phyloP scores from a whole-genome alignment of 2,329 filamentous ascomycete species.

The Sporothrix humicola region DNA sequence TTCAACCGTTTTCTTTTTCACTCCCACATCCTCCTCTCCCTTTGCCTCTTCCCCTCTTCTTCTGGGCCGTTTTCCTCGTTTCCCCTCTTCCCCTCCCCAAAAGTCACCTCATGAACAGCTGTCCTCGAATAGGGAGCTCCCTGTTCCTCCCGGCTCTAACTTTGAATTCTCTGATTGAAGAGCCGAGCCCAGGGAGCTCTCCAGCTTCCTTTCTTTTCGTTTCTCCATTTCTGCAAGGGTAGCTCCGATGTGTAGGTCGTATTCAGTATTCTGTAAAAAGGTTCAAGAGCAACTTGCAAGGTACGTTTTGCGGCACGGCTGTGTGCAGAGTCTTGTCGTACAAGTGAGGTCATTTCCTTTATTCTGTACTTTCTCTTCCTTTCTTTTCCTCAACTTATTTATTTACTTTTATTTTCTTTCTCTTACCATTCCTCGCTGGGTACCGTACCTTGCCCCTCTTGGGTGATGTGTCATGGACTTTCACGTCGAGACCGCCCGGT shows the following conservation, averaged over 20 bases:
- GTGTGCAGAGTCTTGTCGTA: not conserved
- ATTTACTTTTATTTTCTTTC: not conserved
- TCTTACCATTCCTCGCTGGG: not conserved
- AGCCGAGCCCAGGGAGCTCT: not conserved
- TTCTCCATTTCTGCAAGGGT: conserved; percentile 13
- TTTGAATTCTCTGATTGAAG: not conserved
- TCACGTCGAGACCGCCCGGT: not conserved
- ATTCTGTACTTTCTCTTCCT: not conserved
- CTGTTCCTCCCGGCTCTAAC: conserved; percentile 1
- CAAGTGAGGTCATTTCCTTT: conserved; percentile 20
- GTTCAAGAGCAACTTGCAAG: not conserved
- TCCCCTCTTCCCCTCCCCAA: not conserved
- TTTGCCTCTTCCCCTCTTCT: not conserved
- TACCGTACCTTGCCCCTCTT: conserved; percentile 12
- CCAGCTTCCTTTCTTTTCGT: not conserved
- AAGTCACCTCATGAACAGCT: not conserved
- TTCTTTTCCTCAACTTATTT: not conserved
- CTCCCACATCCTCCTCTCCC: not conserved
- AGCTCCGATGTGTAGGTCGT: not conserved
- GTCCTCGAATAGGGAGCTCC: conserved; percentile 28
- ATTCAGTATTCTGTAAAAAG: not conserved
- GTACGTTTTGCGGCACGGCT: not conserved
- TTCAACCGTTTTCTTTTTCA: not conserved
- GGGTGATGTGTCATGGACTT: conserved; percentile 24
- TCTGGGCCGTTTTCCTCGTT: not conserved